These are phyloP conservation scores for Geosmithia flava DNA, from an alignment of 2,329 filamentous ascomycete genomes.

Conservation along the genomic window DNA sequence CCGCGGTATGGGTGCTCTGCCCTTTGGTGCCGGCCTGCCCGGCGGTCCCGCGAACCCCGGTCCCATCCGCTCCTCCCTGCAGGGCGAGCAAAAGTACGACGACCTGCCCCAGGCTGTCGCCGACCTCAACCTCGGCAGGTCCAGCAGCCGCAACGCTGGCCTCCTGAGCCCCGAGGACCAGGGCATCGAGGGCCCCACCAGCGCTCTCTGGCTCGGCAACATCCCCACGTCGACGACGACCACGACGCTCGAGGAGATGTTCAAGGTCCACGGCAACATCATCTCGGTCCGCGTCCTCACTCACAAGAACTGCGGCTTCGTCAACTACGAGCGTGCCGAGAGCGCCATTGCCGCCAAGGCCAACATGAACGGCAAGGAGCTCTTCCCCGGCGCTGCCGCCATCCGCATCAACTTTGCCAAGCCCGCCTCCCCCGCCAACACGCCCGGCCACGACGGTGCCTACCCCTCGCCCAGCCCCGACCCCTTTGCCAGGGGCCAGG, in stretches of 20 bases:
- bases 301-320: slow-evolving; percentile 98
- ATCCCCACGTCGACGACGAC: slow-evolving; percentile 96
- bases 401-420: slow-evolving; percentile 97
- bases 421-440: slow-evolving; percentile 79
- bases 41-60: slow-evolving; percentile 63
- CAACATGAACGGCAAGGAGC: slow-evolving; percentile 89
- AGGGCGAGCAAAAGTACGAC: slow-evolving; percentile 68
- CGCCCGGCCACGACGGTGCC: slow-evolving; percentile 77
- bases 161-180: slow-evolving; percentile 64
- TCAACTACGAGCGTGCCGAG: slow-evolving; percentile 89
- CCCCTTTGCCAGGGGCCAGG: slow-evolving; percentile 52
- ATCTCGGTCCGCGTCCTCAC: slow-evolving; percentile 87
- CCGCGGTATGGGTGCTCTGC: slow-evolving; percentile 45
- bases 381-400: slow-evolving; percentile 91
- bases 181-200: slow-evolving; percentile 77
- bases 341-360: slow-evolving; percentile 83
- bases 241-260: slow-evolving; percentile 88
- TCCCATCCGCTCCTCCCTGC: slow-evolving; percentile 60
- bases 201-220: slow-evolving; percentile 92
- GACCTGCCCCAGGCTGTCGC: slow-evolving; percentile 74
- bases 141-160: slow-evolving; percentile 53
- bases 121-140: slow-evolving; percentile 58
- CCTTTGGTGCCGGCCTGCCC: slow-evolving; percentile 53
- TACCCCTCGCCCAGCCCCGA: slow-evolving; percentile 88
- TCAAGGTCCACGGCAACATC: slow-evolving; percentile 84